These are phyloP conservation scores for Amaranthus tricolor DNA, from an alignment of 179 eudicot genomes.

Conservation along the genomic window DNA sequence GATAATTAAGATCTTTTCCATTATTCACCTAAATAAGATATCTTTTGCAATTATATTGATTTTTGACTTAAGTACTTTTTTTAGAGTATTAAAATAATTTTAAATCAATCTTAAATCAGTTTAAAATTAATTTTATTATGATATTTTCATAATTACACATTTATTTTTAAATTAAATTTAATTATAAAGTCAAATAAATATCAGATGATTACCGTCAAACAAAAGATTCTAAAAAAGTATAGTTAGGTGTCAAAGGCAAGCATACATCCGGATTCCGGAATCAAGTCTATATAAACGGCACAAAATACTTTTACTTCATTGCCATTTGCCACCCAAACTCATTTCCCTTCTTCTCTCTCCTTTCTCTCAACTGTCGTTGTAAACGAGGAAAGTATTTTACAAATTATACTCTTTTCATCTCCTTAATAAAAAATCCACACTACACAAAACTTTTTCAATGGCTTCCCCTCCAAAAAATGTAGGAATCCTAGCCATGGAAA, in stretches of 20 bases:
- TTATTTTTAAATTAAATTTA: neutral
- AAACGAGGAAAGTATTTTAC: constrained; percentile 20
- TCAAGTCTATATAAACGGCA: neutral
- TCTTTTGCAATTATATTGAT: too few species aligned
- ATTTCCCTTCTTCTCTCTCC: constrained; percentile 12
- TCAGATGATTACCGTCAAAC: neutral
- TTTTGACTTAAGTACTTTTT: too few species aligned
- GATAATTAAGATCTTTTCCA: too few species aligned
- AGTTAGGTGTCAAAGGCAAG: neutral
- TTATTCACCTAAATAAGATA: too few species aligned
- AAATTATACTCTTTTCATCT: neutral
- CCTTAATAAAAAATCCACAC: neutral
- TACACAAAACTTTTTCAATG: constrained; percentile 2
- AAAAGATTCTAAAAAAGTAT: neutral
- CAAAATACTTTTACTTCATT: neutral
- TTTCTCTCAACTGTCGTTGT: constrained; percentile 22
- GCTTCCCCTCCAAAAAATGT: constrained; percentile 47
- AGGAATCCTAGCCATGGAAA: constrained; percentile 92
- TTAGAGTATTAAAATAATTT: too few species aligned
- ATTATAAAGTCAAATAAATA: too few species aligned
- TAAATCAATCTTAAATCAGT: too few species aligned
- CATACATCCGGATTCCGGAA: neutral
- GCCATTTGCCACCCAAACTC: neutral
- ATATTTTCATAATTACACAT: too few species aligned
- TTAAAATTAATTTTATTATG: too few species aligned